Percentiles rank a stretch among this genome's conserved stretches.
These are phyloP conservation scores for Schoenoplectus triqueter DNA, from an alignment of 202 grass and related monocot genomes.

Conservation along the genomic window DNA sequence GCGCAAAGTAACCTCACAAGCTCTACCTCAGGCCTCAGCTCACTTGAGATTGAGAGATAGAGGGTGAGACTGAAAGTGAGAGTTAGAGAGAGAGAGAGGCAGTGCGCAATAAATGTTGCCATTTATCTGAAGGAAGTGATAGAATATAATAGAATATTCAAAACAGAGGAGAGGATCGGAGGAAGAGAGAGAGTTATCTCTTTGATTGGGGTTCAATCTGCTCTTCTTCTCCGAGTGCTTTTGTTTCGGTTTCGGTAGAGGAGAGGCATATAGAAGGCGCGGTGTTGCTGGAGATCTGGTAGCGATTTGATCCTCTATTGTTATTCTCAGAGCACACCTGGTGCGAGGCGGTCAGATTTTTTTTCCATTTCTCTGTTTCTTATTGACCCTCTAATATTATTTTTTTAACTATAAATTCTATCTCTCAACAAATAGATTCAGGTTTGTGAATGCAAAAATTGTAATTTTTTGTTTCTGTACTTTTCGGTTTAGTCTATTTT, in stretches of 20 bases:
- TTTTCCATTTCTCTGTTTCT: not conserved
- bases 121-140: conserved; percentile 25
- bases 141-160: conserved; percentile 30
- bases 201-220: conserved; percentile 35
- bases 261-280: not conserved
- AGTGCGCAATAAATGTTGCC: conserved; percentile 37
- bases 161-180: not conserved
- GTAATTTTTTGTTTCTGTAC: not conserved
- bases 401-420: not conserved
- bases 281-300: not conserved
- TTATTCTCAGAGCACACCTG: conserved; percentile 23
- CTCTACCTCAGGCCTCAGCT: conserved; percentile 30
- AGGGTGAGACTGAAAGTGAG: conserved; percentile 21
- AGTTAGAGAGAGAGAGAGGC: conserved; percentile 33
- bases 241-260: not conserved
- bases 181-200: conserved; percentile 24
- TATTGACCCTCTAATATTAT: not conserved
- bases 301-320: not conserved
- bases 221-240: not conserved
- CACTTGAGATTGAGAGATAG: conserved; percentile 28
- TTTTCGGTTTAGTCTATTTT: conserved; percentile 15
- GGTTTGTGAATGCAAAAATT: conserved; percentile 15
- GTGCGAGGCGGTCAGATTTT: conserved; percentile 34
- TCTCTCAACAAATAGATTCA: not conserved
- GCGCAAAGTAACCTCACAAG: conserved; percentile 36